Base-by-base conservation (phyloP, 2,329 filamentous ascomycete genomes). In the Claviceps pusilla region DNA sequence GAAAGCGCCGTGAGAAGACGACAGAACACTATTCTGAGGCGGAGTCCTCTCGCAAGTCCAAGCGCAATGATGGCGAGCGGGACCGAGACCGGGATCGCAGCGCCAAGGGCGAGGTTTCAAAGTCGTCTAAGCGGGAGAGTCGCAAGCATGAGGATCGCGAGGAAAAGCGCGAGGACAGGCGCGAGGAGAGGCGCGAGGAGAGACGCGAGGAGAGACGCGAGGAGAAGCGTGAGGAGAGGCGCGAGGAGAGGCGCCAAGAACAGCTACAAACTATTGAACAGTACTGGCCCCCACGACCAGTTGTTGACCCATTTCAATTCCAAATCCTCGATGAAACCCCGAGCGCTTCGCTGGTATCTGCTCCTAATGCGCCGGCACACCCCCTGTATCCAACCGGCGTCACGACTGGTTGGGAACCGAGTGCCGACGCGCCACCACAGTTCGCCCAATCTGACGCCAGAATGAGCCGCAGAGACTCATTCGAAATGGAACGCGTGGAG, bases 251-350 rank as follows among this genome's bases (percentile, higher is more conserved):
- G 14, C 37, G 24, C 24, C 39, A n/a, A 55, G 56, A 61, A 56
- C 61, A 61, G 59, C 37, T 4, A 41, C 61, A 65, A 61, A 63
- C 59, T 64, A 52, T 16, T n/a, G 51, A 53, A 19, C 45, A 35
- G 42, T 12, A 45, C 42, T 24, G 19, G 55, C 61, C 58, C 47
- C 5, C 50, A 35, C 41, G n/a, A 19, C 10, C 48, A 29, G 12
- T 10, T 3, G 64, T 78, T 61, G 76, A 83, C 65, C 77, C 79
- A 19, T 82, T 83, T 63, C 73, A 80, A 63, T 83, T 71, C 61
- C 78, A 77, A 64, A 76, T 82, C 57, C 59, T 71, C 46, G 70
- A 77, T 56, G 72, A 76, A 60, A 72, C 73, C n/a, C 33, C 54
- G n/a, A 46, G 16, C 12, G 33, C 54, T 16, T 48, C 52, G 3